Base-by-base conservation (phyloP, 2,329 filamentous ascomycete genomes). In the Penicillium sp. region DNA sequence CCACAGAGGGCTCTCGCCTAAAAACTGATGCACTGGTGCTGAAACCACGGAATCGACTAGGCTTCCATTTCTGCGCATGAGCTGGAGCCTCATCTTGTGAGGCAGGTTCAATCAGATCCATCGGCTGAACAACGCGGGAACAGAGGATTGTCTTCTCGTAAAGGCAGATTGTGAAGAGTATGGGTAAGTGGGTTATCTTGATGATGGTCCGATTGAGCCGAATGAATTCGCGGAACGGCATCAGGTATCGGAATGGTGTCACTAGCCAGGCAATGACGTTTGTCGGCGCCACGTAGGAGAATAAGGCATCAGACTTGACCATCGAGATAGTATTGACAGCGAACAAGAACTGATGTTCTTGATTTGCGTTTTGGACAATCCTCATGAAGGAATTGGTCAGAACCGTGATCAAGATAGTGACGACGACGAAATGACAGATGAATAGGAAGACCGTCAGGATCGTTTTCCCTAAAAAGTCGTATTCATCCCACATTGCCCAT, bases 321-420 rank as follows among this genome's bases (percentile, higher is more conserved):
- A 96, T 95, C 5, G 91, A 95, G 47, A 97, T 96, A 5, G 93
- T 95, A 69, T 97, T 97, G 71, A 97, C 91, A 0, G 93, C 93
- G 68, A 97, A 97, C 3, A 97, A 76, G 69, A 96, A 97, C 61
- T 87, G 85, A 64, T 97, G 92, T 73, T 97, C 93, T 70, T 97
- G 89, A 52, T 91, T 90, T 8, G 92, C 91, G 68, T 97, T 97
- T 49, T 91, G 91, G 3, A 94, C 90, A 68, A 97, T 93, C 2
- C 88, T 86, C 88, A 95, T 96, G 77, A 97, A 97, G 0, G 90
- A 96, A 69, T 97, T 97, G 6, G 92, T 96, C 58, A 97, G 74
- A n/a, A 97, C 93, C 0, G 92, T 96, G 64, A 97, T 93, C 34
- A 97, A 79, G 50, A 97, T 96, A 1, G 93, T 96, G 48, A 97